These are phyloP conservation scores for Apiospora marii DNA, from an alignment of 2,329 filamentous ascomycete genomes.

Conservation along the genomic window DNA sequence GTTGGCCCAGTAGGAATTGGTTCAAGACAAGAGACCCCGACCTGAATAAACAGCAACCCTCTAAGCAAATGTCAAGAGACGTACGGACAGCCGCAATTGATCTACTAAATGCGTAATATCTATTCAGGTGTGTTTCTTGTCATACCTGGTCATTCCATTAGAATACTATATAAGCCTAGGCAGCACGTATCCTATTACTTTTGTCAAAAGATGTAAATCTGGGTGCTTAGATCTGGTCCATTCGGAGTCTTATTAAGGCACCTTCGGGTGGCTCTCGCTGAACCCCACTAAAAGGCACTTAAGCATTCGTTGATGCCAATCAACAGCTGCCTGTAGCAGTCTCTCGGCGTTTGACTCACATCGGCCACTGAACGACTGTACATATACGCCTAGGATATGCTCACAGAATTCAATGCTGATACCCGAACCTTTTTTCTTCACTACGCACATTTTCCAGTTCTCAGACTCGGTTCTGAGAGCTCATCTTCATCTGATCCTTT, in stretches of 20 bases:
- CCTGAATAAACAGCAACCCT: no score
- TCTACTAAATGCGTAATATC: no score
- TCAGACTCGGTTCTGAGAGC: not conserved
- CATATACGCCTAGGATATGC: not conserved
- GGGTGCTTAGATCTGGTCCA: not conserved
- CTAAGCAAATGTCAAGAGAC: no score
- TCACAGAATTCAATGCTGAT: not conserved
- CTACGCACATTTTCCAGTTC: not conserved
- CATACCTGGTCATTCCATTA: no score
- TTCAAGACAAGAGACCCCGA: not conserved
- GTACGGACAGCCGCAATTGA: no score
- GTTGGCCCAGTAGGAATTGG: not conserved
- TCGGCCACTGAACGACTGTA: not conserved
- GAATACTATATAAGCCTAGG: no score
- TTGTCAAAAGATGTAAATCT: not conserved
- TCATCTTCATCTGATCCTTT: not conserved
- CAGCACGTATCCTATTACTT: no score
- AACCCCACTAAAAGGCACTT: conserved; percentile 5
- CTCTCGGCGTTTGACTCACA: conserved; percentile 8
- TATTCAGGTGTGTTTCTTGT: no score
- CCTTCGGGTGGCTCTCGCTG: conserved; percentile 2
- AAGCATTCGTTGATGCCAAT: not conserved
- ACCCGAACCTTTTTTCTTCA: not conserved
- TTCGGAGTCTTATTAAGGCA: not conserved
- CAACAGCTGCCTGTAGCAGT: not conserved